Evolutionary conservation across 805 yeast species (phyloP), one percentile per base, ranked within the genome.

Genomic region (Cyberlindnera xishuangbannaensis): DNA sequence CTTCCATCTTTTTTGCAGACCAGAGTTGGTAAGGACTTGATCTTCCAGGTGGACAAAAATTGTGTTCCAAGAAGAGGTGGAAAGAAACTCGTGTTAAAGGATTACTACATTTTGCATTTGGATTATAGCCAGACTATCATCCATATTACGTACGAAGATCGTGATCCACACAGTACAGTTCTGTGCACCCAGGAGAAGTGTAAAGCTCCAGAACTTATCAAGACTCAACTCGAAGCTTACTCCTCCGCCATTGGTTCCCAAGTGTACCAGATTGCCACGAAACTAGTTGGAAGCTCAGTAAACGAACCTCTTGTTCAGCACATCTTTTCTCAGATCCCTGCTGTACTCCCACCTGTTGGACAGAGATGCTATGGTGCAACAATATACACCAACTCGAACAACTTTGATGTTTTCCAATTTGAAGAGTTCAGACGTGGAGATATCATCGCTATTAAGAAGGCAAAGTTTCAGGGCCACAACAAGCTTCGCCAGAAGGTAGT

Each of bases 391-490:
- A 82, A 71, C 45, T 44, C 61, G 39, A 68, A 67, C 48, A 69
- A 75, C 28, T 48, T 64, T 3, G 63, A 66, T 6, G 70, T 76
- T 6, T 59, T 67, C 12, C 76, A 71, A 44, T 48, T 60, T 19
- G 86, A 76, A 34, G 82, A 76, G 25, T 71, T 87, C 34, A 67
- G 72, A 30, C 79, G 94, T 0, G 98, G 98, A 39, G 97, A 92
- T 56, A 67, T 90, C 8, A 58, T 86, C 26, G 83, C 86, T 32
- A 71, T 86, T 41, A 73, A 78, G 48, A 76, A 76, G 36, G 95
- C 86, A 6, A 71, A 71, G 40, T 88, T 90, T 59, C 75, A 72
- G 41, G 73, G 78, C 6, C 84, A 78, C 45, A 69, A 70, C 33
- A 67, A 73, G 21, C 50, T 77, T 24, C 73, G 67, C 34, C 73